Percentiles rank a stretch among this genome's conserved stretches.
phyloP scores from a whole-genome alignment of 2,329 filamentous ascomycete species.

The Fusarium miscanthi region DNA sequence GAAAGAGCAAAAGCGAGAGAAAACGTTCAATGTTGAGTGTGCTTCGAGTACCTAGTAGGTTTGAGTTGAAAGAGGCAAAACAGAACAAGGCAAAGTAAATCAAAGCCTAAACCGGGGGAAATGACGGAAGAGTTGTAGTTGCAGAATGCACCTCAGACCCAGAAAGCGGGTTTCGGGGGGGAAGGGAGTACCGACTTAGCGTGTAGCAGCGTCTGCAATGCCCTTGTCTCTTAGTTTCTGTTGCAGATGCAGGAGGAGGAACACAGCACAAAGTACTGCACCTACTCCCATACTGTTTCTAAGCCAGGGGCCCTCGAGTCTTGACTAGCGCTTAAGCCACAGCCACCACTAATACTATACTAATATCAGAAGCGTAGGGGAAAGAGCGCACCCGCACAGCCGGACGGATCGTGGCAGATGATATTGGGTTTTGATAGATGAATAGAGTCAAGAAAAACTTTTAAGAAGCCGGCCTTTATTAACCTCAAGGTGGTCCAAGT shows the following conservation, averaged over 20 bases:
- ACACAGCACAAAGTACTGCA: not conserved
- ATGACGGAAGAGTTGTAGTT: constrained; percentile 36
- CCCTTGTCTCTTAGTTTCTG: constrained; percentile 19
- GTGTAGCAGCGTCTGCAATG: constrained; percentile 30
- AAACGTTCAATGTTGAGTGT: not conserved
- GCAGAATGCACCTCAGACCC: constrained; percentile 24
- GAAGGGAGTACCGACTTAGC: constrained; percentile 19
- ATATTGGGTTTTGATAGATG: constrained; percentile 14
- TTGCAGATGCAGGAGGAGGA: constrained; percentile 1
- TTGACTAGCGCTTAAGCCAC: constrained; percentile 32
- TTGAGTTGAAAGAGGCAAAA: constrained; percentile 32
- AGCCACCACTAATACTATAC: not conserved
- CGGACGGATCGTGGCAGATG: constrained; percentile 23
- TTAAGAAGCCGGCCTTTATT: not conserved
- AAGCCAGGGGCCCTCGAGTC: constrained; percentile 13
- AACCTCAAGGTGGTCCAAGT: constrained; percentile 11
- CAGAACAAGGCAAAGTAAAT: constrained; percentile 24
- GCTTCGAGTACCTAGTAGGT: not conserved
- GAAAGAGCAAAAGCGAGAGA: constrained; percentile 9
- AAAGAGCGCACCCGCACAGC: constrained; percentile 1
- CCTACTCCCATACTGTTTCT: not conserved
- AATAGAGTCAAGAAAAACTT: not conserved
- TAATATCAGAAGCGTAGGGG: not conserved
- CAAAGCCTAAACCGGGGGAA: constrained; percentile 24
- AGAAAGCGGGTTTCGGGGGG: constrained; percentile 40